These are phyloP conservation scores for Scheffersomyces parashehatae DNA, from an alignment of 1,139 yeast genomes.

Conservation along the genomic window DNA sequence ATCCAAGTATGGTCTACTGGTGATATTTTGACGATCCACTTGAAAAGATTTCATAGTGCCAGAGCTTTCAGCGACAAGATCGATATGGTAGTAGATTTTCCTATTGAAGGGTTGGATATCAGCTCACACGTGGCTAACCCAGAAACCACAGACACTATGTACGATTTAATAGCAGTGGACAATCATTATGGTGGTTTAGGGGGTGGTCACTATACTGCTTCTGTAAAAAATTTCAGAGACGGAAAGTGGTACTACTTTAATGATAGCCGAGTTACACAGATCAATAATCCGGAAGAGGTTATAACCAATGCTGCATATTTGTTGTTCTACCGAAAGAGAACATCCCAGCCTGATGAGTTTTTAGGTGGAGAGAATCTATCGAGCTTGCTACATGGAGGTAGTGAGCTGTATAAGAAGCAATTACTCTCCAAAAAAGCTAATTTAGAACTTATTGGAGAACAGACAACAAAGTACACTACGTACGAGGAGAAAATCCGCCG, in stretches of 20 bases:
- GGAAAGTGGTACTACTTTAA: constrained; percentile 86
- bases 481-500: constrained; percentile 13
- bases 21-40: constrained; percentile 83
- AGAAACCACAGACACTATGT: constrained; percentile 40
- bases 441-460: constrained; percentile 23
- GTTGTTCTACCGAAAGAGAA: constrained; percentile 74
- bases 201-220: constrained; percentile 96
- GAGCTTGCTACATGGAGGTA: constrained; percentile 9
- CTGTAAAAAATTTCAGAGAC: constrained; percentile 77
- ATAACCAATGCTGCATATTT: constrained; percentile 87
- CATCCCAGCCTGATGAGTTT: constrained; percentile 14
- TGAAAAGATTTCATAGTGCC: constrained; percentile 87
- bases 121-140: constrained; percentile 49
- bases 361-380: constrained; percentile 41
- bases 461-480: constrained; percentile 16
- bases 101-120: constrained; percentile 80
- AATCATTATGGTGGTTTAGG: constrained; percentile 96
- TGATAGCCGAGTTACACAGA: constrained; percentile 72
- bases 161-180: constrained; percentile 90
- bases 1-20: constrained; percentile 92
- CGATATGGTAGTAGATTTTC: constrained; percentile 81
- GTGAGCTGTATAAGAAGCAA: constrained; percentile 9
- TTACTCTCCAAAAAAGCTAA: constrained; percentile 10
- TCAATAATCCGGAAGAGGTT: constrained; percentile 58
- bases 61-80: constrained; percentile 88